A percentile compares a stretch with the other conserved stretches of the same genome.
phyloP scores from a whole-genome alignment of 352 stramenopile genomes.

The Phytophthora agathidicida region DNA sequence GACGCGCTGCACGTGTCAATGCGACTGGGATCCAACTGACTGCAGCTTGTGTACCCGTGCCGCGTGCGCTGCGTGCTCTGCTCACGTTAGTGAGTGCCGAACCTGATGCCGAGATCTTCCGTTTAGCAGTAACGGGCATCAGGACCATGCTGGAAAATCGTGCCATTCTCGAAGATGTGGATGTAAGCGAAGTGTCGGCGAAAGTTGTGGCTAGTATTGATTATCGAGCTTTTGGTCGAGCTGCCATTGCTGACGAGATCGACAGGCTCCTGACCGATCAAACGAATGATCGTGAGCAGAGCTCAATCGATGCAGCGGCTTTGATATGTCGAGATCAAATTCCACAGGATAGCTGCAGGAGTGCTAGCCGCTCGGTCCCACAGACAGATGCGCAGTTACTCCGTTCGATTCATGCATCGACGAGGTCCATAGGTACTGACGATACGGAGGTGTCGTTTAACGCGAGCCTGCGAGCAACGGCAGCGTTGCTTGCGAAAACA shows the following conservation, averaged over 20 bases:
- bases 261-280: constrained; percentile 33
- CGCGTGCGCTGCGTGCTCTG: constrained; percentile 62
- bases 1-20: constrained; percentile 42
- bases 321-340: constrained; percentile 21
- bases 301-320: constrained; percentile 1
- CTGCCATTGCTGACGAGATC: constrained; percentile 71
- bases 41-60: constrained; percentile 63
- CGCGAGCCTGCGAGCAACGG: constrained; percentile 34
- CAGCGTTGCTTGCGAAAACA: constrained; percentile 61
- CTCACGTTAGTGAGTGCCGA: constrained; percentile 83
- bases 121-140: constrained; percentile 78
- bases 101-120: constrained; percentile 65
- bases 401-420: constrained; percentile 39
- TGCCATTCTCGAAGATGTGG: constrained; percentile 77
- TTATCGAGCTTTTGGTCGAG: constrained; percentile 81
- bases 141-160: constrained; percentile 83
- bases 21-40: constrained; percentile 29
- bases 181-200: constrained; percentile 79
- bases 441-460: constrained; percentile 16
- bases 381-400: constrained; percentile 34
- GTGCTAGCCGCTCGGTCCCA: constrained; percentile 12
- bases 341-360: constrained; percentile 10
- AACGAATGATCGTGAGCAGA: constrained; percentile 12
- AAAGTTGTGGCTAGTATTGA: constrained; percentile 87
- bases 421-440: constrained; percentile 10